Evolutionary conservation across 2,329 filamentous ascomycete genomes (phyloP).

Genomic region (Bipolaris oryzae): DNA sequence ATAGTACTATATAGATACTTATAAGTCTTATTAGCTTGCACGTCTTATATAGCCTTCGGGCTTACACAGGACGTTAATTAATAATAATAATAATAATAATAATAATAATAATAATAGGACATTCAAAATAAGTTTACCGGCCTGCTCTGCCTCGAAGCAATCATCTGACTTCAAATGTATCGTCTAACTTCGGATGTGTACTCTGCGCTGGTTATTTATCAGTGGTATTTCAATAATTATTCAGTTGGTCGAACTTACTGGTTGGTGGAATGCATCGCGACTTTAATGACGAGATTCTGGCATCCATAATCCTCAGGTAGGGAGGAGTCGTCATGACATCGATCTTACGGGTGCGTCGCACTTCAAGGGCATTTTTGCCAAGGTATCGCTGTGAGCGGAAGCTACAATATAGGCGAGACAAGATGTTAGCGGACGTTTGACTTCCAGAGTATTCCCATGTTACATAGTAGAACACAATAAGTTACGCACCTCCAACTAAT

Average conservation of each 20-base stretch:
- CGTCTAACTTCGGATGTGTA: background rate
- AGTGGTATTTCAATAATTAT: background rate
- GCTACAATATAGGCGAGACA: background rate
- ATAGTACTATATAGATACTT: too few species aligned
- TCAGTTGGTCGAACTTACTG: background rate
- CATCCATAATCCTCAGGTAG: background rate
- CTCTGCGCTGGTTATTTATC: background rate
- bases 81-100: too few species aligned
- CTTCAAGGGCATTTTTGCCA: background rate
- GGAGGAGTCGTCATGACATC: background rate
- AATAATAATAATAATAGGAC: too few species aligned
- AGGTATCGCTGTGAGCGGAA: background rate
- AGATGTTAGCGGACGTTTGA: background rate
- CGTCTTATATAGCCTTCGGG: too few species aligned
- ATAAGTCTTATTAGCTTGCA: too few species aligned
- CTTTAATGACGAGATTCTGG: background rate
- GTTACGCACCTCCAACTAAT: background rate
- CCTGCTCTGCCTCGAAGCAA: background rate
- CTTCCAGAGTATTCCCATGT: background rate
- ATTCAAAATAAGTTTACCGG: background rate
- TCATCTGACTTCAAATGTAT: background rate
- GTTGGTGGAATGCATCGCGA: background rate
- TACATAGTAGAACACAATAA: background rate
- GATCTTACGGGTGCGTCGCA: background rate
- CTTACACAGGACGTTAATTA: too few species aligned